phyloP scores from a whole-genome alignment of 2,329 filamentous ascomycete species.

The Aspergillus cejpii region DNA sequence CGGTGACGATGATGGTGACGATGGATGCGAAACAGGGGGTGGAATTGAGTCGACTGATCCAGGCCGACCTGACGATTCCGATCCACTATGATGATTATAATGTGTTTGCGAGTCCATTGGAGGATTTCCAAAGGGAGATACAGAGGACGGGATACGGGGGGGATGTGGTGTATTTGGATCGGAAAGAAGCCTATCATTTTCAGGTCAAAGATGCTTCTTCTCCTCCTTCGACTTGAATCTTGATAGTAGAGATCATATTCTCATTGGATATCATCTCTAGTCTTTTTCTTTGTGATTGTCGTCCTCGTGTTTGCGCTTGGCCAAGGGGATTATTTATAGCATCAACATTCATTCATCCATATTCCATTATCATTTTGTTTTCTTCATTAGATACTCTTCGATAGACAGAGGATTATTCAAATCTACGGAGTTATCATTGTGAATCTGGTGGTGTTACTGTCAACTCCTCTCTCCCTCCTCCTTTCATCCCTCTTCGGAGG shows the following conservation, averaged over 20 bases:
- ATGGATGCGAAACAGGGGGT: conserved; percentile 61
- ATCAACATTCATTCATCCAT: neutral
- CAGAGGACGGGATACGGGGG: conserved; percentile 46
- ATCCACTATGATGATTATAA: conserved; percentile 61
- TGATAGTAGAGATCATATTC: neutral
- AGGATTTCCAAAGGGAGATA: conserved; percentile 55
- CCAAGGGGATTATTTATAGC: conserved; percentile 1
- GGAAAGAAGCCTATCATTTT: conserved; percentile 53
- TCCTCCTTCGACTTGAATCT: neutral
- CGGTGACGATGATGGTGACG: conserved; percentile 63
- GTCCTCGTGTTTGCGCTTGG: neutral
- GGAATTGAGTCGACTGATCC: conserved; percentile 53
- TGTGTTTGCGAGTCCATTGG: conserved; percentile 53
- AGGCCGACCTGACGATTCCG: conserved; percentile 57
- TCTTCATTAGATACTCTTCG: neutral
- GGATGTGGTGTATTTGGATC: conserved; percentile 56
- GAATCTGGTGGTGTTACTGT: too few species aligned
- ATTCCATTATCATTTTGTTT: neutral
- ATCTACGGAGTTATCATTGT: too few species aligned
- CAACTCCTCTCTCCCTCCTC: conserved; percentile 1
- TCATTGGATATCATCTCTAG: neutral
- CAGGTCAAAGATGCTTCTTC: conserved; percentile 31
- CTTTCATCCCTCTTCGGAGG: neutral
- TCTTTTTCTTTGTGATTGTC: neutral
- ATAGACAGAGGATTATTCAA: too few species aligned